Conservation (phyloP, 164 flowering plant species). For the Taxillus chinensis region DNA sequence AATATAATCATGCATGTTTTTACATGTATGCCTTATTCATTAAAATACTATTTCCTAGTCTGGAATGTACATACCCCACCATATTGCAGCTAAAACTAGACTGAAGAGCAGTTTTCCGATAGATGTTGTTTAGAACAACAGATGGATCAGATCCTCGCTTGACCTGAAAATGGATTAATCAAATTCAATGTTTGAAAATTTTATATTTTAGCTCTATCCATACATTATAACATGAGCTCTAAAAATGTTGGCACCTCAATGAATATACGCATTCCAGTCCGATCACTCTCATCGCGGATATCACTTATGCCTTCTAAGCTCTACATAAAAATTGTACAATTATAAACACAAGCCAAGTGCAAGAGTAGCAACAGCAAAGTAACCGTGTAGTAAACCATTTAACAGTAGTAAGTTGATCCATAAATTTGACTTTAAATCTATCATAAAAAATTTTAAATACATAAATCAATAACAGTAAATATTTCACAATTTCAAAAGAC, state of each 20-base stretch:
- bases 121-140: conserved; percentile 76
- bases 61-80: conserved; percentile 74
- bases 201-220: not conserved
- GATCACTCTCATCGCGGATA: conserved; percentile 99
- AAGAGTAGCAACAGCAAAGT: not conserved
- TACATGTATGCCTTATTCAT: no score
- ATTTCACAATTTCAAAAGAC: no score
- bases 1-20: no score
- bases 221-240: no score
- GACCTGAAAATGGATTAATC: conserved; percentile 31
- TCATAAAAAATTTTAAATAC: no score
- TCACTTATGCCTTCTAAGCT: conserved; percentile 87
- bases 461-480: no score
- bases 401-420: no score
- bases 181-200: not conserved
- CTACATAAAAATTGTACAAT: conserved; percentile 21
- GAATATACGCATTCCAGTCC: conserved; percentile 91
- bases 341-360: not conserved
- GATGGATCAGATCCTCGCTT: conserved; percentile 85
- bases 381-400: not conserved
- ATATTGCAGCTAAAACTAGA: conserved; percentile 95
- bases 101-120: conserved; percentile 79
- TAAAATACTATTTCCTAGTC: not conserved
- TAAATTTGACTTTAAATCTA: no score
- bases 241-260: conserved; percentile 56